These are phyloP conservation scores for Trichophyton mentagrophytes DNA, from an alignment of 2,329 filamentous ascomycete species.

Conservation along the genomic window DNA sequence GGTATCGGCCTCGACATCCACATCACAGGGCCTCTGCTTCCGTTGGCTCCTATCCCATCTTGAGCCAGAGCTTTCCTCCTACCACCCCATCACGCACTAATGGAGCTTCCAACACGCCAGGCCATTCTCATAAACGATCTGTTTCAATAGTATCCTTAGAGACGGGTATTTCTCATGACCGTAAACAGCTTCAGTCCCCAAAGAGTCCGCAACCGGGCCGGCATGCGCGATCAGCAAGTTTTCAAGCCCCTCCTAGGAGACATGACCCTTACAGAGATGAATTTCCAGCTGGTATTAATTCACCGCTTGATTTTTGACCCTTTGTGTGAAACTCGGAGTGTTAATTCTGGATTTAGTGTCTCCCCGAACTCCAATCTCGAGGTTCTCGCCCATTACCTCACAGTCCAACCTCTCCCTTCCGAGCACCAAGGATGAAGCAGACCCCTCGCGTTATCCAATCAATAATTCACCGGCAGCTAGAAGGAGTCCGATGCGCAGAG, in stretches of 20 bases:
- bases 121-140: constrained; percentile 59
- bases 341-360: constrained; percentile 13
- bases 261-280: constrained; percentile 30
- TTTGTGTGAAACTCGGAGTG: neutral
- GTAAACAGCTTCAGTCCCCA: constrained; percentile 23
- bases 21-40: constrained; percentile 30
- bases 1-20: constrained; percentile 20
- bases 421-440: constrained; percentile 24
- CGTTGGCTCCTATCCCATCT: constrained; percentile 27
- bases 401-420: constrained; percentile 19
- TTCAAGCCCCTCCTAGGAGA: constrained; percentile 55
- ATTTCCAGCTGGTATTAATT: constrained; percentile 24
- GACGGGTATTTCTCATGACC: constrained; percentile 28
- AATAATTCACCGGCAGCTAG: constrained; percentile 21
- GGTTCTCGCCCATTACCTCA: constrained; percentile 21
- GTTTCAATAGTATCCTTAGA: constrained; percentile 73
- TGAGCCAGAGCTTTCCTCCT: constrained; percentile 32
- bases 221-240: constrained; percentile 66
- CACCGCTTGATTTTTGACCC: neutral
- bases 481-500: constrained; percentile 6
- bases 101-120: constrained; percentile 16
- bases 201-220: constrained; percentile 45
- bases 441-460: constrained; percentile 10
- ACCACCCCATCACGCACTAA: constrained; percentile 9
- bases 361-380: constrained; percentile 25